Evolutionary conservation across 768 basidiomycete species (phyloP), one percentile per base, ranked within the genome.

Genomic region (Macrolepiota fuliginosa): DNA sequence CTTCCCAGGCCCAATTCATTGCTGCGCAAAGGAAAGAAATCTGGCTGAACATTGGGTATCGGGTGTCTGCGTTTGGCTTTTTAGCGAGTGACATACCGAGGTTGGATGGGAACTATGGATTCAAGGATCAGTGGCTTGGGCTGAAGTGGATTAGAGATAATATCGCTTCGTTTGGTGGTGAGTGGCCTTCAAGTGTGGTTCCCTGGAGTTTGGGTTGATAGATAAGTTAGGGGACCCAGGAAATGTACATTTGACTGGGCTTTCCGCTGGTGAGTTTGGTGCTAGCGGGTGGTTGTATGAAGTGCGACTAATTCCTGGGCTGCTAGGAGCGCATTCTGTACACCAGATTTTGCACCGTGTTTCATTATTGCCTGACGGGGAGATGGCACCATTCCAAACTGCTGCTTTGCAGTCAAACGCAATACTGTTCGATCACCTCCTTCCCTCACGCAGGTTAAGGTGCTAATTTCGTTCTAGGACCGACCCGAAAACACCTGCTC

Each of bases 41-140:
- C 15, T 87, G 86, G 81, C 85, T 93, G 7, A 89, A 91, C 66
- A 81, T 92, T 12, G 90, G 88, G 37, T 91, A 91, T 69, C 83
- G 90, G 22, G 75, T 92, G 13, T 90, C 89, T 0, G 89, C 82
- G 0, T 89, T 92, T 66, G 91, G 91, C 0, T 93, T 91, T 67
- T 74, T 93, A 22, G 90, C 89, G 0, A 81, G 80, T 64, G 86
- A 88, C 49, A 71, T 82, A 61, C 89, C 88, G 12, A 68, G 73
- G 45, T 69, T 92, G 50, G 76, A 77, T 15, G 91, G 91, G 2
- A 93, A 92, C 67, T 92, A 87, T 69, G 90, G 91, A 0, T 92
- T 92, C 76, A 92, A 91, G 71, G 91, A 92, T 67, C 89, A 90
- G 66, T 92, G 90, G 90, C 67, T 89, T 19, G 90, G 86, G 0